Percentiles rank a stretch among this genome's conserved stretches.
phyloP scores from a whole-genome alignment of 257 asterid genomes.

The Forsythia suspensa region DNA sequence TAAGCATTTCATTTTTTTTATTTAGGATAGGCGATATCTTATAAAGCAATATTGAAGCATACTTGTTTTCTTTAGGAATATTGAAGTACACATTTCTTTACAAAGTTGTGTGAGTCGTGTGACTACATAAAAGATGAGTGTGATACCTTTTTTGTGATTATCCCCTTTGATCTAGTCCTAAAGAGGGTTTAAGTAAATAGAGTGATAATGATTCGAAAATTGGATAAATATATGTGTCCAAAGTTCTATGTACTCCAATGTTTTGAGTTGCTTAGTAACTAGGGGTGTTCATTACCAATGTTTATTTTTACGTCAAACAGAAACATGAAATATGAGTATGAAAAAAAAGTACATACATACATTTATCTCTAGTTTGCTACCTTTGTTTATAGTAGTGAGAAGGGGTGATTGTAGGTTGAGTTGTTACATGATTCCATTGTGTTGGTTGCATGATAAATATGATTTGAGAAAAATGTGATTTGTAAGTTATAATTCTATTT shows the following conservation, averaged over 20 bases:
- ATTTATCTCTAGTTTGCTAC: background rate
- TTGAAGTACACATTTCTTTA: background rate
- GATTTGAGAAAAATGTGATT: too few species aligned
- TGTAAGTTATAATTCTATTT: too few species aligned
- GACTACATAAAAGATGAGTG: background rate
- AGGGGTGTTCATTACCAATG: background rate
- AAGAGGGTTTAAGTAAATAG: background rate
- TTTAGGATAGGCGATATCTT: too few species aligned
- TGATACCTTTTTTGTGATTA: background rate
- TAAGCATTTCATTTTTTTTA: background rate
- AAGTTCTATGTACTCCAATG: background rate
- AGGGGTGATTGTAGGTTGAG: background rate
- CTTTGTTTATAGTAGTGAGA: background rate
- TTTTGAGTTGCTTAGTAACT: slow-evolving; percentile 1
- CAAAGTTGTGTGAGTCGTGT: background rate
- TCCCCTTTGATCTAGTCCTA: background rate
- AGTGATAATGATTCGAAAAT: background rate
- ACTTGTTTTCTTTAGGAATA: too few species aligned
- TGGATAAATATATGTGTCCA: background rate
- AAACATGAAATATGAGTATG: background rate
- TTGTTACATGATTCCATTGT: background rate
- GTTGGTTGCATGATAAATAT: background rate
- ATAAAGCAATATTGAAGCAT: too few species aligned
- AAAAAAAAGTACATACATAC: background rate
- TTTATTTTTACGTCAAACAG: background rate